Evolutionary conservation across 345 rosid species (phyloP), one percentile per base, ranked within the genome.

Genomic region (Adansonia digitata): DNA sequence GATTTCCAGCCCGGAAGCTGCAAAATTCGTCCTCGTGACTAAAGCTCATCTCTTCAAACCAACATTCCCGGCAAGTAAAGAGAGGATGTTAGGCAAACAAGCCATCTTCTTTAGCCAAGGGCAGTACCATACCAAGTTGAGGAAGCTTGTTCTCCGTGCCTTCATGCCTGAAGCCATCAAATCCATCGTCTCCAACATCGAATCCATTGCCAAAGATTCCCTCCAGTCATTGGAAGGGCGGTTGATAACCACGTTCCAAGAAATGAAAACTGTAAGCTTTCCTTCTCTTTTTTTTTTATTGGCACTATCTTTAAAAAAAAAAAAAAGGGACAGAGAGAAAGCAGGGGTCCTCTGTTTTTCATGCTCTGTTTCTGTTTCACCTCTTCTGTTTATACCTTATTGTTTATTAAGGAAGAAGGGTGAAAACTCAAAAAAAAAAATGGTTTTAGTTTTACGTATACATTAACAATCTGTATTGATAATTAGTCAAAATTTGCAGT

Each of bases 21-120:
- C 91, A 0, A 90, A 85, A 81, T 88, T 90, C 39, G 97, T 94
- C 14, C 90, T 91, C 0, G 90, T 80, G 4, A 94, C 92, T 1
- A 85, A 77, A 64, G 80, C 94, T 31, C 82, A 90, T 75, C 90
- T 94, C 53, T 94, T 94, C 82, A 94, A 94, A 79, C 98, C 98
- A 7, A 90, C 95, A 49, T 94, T 88, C 61, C 98, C 97, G 0
- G 92, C 91, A 1, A 91, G 95, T 64, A 94, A 94, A 81, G 98
- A 94, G 83, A 86, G 89, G 86, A 89, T 91, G 91, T 29, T 94
- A 0, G 98, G 98, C 24, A 88, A 85, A 73, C 89, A 90, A 80
- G 97, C 97, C 40, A 86, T 94, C 68, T 94, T 94, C 83, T 94
- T 94, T 75, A 92, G 87, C 78, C 95, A 90, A 77, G 98, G 98